Evolutionary conservation across 345 rosid species (phyloP).

Genomic region (Gossypium mustelinum): DNA sequence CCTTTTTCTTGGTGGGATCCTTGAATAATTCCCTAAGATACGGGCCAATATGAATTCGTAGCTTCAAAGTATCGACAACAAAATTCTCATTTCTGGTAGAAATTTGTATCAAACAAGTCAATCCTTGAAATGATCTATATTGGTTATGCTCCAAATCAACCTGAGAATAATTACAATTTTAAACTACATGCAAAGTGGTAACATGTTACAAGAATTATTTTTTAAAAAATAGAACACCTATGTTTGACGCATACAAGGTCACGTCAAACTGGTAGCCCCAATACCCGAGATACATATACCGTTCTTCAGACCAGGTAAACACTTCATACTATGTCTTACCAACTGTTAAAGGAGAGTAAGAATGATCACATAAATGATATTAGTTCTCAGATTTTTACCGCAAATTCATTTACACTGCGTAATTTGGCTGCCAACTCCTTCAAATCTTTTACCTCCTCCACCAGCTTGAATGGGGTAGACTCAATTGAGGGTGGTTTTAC

Average conservation of each 20-base stretch:
- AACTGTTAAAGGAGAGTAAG: neutral
- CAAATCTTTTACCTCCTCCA: conserved; percentile 74
- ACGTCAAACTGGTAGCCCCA: neutral
- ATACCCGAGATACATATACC: neutral
- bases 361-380: neutral
- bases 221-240: neutral
- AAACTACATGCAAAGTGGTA: neutral
- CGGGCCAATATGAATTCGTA: conserved; percentile 76
- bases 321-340: conserved; percentile 7
- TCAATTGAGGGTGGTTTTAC: conserved; percentile 46
- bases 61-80: conserved; percentile 82
- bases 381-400: conserved; percentile 42
- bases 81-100: conserved; percentile 91
- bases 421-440: conserved; percentile 70
- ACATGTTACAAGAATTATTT: neutral
- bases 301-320: neutral
- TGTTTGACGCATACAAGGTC: neutral
- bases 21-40: conserved; percentile 79
- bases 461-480: conserved; percentile 63
- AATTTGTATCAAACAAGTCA: conserved; percentile 97
- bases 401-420: conserved; percentile 60
- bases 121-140: conserved; percentile 91
- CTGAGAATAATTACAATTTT: conserved; percentile 30
- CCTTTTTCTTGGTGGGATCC: conserved; percentile 91
- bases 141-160: conserved; percentile 98